These are phyloP conservation scores for Tricholoma flavovirens DNA, from an alignment of 768 basidiomycete species.

Conservation along the genomic window DNA sequence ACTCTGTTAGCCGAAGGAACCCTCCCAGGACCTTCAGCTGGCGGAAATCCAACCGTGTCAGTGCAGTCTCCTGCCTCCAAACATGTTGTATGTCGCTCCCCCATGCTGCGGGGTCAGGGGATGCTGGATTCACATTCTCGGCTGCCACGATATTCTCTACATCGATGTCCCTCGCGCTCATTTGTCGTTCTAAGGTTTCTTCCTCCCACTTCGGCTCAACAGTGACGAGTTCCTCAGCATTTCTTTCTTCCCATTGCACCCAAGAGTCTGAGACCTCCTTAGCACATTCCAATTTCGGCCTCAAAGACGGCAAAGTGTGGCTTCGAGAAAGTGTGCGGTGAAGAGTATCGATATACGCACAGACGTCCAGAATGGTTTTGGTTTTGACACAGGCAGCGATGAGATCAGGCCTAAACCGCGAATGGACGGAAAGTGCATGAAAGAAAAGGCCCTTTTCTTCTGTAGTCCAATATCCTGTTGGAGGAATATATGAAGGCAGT, in stretches of 20 bases:
- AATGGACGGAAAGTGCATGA: constrained; percentile 58
- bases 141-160: constrained; percentile 2
- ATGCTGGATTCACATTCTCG: not conserved
- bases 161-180: constrained; percentile 1
- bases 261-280: constrained; percentile 47
- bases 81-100: constrained; percentile 16
- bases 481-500: constrained; percentile 29
- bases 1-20: constrained; percentile 16
- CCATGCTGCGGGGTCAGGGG: constrained; percentile 11
- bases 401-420: constrained; percentile 71
- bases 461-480: constrained; percentile 53
- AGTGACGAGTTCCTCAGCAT: constrained; percentile 25
- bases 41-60: constrained; percentile 14
- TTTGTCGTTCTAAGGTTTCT: constrained; percentile 12
- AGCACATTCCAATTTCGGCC: constrained; percentile 30
- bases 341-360: constrained; percentile 56
- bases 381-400: constrained; percentile 63
- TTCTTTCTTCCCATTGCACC: constrained; percentile 42
- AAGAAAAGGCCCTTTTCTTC: constrained; percentile 71
- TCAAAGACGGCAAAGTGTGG: constrained; percentile 4
- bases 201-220: constrained; percentile 26
- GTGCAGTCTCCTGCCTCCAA: constrained; percentile 21
- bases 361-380: constrained; percentile 64
- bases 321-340: constrained; percentile 28
- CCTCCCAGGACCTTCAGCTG: constrained; percentile 24